Evolutionary conservation across 768 basidiomycete species (phyloP).

Genomic region (Boletus speciosus): DNA sequence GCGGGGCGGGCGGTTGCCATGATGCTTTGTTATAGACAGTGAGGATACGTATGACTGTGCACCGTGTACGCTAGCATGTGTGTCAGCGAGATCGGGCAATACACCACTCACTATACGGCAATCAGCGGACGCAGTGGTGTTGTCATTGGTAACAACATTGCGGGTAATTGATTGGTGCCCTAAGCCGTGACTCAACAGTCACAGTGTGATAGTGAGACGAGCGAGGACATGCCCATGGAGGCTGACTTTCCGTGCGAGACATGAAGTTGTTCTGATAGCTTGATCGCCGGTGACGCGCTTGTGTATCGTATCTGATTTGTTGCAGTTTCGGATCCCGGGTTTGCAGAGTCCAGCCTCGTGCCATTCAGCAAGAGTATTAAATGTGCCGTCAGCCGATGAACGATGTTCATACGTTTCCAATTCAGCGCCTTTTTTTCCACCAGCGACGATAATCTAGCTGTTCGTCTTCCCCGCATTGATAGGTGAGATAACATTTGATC

Average conservation of each 20-base stretch:
- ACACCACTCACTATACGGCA: conserved; percentile 1
- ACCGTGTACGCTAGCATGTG: background rate
- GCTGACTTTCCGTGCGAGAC: conserved; percentile 1
- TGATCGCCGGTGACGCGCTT: conserved; percentile 2
- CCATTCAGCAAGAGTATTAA: conserved; percentile 9
- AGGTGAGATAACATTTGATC: conserved; percentile 24
- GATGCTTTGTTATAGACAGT: conserved; percentile 1
- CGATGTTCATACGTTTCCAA: background rate
- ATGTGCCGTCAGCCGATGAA: background rate
- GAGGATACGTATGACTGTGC: background rate
- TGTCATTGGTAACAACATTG: conserved; percentile 12
- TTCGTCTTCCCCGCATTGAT: conserved; percentile 19
- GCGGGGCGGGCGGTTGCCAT: conserved; percentile 8
- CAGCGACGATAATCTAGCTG: conserved; percentile 8
- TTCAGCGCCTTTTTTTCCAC: conserved; percentile 1
- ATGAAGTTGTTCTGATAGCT: background rate
- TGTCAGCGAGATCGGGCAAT: conserved; percentile 6
- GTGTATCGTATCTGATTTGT: background rate
- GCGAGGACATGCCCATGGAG: background rate
- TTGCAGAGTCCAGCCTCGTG: background rate
- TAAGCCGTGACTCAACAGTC: no score
- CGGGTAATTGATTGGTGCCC: background rate
- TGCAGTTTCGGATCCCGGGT: conserved; percentile 10
- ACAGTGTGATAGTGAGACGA: no score
- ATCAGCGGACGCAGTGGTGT: conserved; percentile 11